Base-by-base conservation (phyloP, 2,329 filamentous ascomycete species). In the Sphaerulina musiva region DNA sequence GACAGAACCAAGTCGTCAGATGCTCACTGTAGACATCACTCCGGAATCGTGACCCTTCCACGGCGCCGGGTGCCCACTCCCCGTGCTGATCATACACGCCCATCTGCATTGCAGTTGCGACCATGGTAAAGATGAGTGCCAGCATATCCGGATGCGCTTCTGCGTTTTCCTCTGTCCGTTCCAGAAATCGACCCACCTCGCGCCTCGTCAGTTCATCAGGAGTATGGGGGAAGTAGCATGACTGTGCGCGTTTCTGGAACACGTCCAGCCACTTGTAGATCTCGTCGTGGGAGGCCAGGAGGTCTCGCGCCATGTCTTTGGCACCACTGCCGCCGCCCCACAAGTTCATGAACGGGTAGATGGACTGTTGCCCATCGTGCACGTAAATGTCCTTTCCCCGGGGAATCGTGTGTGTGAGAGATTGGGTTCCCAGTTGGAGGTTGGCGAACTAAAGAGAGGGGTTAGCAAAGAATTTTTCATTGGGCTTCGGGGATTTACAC, bases 91-190 rank as follows among this genome's bases (percentile, higher is more conserved):
- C 74, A 61, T 70, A 76, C 3, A 74, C 67, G 6, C 72, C 73
- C 53, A 76, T 69, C 55, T 78, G 75, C 51, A 74, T 65, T 1
- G 75, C 76, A 10, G 74, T 66, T 1, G 76, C 76, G 11, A 77
- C 64, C 1, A 73, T 72, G 4, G 74, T 72, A 53, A 78, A 77
- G 10, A 78, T 65, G 11, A 78, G 62, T 6, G 74, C 76, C 12
- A 78, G 70, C 70, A 76, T 73, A 50, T 77, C 73, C 4, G 76
- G 76, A 55, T 70, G 71, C 45, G 69, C 65, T 31, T 72, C 64
- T 0, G 75, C 72, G 52, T 77, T 77, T 36, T 68, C 67, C 44
- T 70, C 65, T 5, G 67, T 61, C 40, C 76, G 69, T 1, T 67
- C 63, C 5, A 78, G 62, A 49, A 77, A 78, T 1, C 72, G 68